Evolutionary conservation across 2,329 filamentous ascomycete genomes (phyloP), one percentile per base, ranked within the genome.

Genomic region (Knufia fluminis): DNA sequence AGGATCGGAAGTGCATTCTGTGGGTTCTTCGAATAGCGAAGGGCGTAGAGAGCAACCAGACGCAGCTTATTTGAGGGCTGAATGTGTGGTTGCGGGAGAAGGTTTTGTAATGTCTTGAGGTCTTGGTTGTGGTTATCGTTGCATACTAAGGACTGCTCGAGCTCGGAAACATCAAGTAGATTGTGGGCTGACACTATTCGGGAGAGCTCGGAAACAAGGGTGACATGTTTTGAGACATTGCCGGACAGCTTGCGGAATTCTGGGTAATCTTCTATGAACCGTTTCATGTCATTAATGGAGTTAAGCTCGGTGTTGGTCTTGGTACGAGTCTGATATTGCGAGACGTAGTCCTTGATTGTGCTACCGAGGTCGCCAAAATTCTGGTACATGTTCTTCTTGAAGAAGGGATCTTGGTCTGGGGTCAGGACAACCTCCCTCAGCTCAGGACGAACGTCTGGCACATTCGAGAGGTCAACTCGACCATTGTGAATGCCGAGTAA

Each of bases 361-460:
- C 91, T 86, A 9, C 92, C 90, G 4, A 98, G 76, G 58, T 97
- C 90, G 48, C 91, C 90, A 66, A 97, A 98, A 64, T 97, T 97
- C 61, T 95, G 79, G 59, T 90, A 97, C 90, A 97, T 97, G 67
- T 97, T 97, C 72, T 96, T 96, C 68, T 84, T 96, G 73, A 98
- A 98, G 70, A 98, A 98, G 0, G 92, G 90, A 62, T 98, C 92
- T 67, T 98, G 92, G 56, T 98, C 92, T 67, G 92, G 90, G 1
- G 91, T 94, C 31, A 98, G 71, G 2, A 97, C 90, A 51, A 98
- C 92, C 68, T 98, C 92, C 62, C 85, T 90, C 48, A 96, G 74
- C 64, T 96, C 91, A 1, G 87, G 85, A 14, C 86, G 77, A 49
- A 94, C 80, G 48, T 94, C 89, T 10, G 86, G 86, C 0, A 95